phyloP scores from a whole-genome alignment of 2,329 filamentous ascomycete genomes.

The Delphinella strobiligena region DNA sequence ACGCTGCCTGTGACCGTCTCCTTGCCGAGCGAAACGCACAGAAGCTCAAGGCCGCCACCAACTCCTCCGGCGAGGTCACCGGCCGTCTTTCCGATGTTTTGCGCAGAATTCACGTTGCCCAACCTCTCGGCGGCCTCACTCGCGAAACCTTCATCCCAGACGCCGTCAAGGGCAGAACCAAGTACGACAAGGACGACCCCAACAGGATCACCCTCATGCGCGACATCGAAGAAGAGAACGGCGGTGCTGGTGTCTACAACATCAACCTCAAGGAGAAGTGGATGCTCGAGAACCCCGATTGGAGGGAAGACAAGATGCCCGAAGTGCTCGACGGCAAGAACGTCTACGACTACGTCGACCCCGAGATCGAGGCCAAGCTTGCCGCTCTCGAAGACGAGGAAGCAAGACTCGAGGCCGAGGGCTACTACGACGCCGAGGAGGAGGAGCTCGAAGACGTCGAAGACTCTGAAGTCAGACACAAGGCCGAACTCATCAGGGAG shows the following conservation, averaged over 20 bases:
- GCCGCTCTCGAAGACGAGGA: conserved; percentile 90
- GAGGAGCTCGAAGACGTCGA: conserved; percentile 75
- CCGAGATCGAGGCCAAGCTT: conserved; percentile 89
- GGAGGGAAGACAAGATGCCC: conserved; percentile 93
- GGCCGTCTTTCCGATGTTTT: conserved; percentile 84
- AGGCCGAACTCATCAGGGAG: conserved; percentile 90
- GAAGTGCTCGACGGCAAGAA: conserved; percentile 94
- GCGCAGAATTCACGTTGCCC: conserved; percentile 90
- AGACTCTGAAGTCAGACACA: conserved; percentile 75
- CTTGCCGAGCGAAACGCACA: conserved; percentile 88
- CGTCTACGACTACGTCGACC: conserved; percentile 92
- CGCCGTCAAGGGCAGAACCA: conserved; percentile 64
- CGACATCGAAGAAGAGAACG: conserved; percentile 83
- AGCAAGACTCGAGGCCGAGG: conserved; percentile 79
- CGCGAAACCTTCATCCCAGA: conserved; percentile 84
- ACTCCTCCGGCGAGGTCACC: conserved; percentile 60
- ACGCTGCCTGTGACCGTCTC: conserved; percentile 82
- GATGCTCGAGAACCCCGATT: conserved; percentile 73
- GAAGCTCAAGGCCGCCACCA: conserved; percentile 84
- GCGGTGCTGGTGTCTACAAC: conserved; percentile 91
- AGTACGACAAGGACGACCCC: conserved; percentile 86
- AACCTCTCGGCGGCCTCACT: conserved; percentile 68
- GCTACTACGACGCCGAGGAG: conserved; percentile 71
- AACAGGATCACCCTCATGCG: conserved; percentile 67
- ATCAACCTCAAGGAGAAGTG: conserved; percentile 85